A percentile compares a stretch with the other conserved stretches of the same genome.
Evolutionary conservation across 495 filamentous ascomycete genomes (phyloP).

Genomic region (Tuber brumale): DNA sequence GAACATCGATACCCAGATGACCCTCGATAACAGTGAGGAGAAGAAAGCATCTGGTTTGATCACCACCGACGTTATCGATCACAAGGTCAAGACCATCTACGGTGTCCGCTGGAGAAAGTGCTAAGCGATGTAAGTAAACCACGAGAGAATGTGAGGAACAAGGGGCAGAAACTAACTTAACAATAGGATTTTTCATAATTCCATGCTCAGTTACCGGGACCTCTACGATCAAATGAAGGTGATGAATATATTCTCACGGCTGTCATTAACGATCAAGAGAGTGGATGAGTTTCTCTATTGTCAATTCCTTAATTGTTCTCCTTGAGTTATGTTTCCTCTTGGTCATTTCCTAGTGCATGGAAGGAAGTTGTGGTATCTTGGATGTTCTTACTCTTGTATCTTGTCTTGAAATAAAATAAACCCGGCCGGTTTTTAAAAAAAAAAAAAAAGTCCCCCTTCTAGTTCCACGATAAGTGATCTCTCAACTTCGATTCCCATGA

Average conservation of each 20-base stretch:
- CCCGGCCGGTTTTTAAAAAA: neutral
- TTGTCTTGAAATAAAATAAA: neutral
- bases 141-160: neutral
- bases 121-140: neutral
- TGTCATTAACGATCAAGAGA: neutral
- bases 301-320: neutral
- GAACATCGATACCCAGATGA: constrained; percentile 3
- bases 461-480: neutral
- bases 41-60: neutral
- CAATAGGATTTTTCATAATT: neutral
- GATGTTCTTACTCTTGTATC: neutral
- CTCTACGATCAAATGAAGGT: constrained; percentile 5
- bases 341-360: neutral
- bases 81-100: neutral
- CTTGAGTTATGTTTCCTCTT: constrained; percentile 5
- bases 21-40: neutral
- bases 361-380: neutral
- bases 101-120: neutral
- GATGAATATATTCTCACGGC: constrained; percentile 4
- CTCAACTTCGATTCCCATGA: neutral
- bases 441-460: neutral
- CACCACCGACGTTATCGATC: constrained; percentile 7
- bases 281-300: constrained; percentile 1
- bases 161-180: neutral
- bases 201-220: neutral